Evolutionary conservation across 2,329 filamentous ascomycete species (phyloP).

Genomic region (Fusarium liriodendri): DNA sequence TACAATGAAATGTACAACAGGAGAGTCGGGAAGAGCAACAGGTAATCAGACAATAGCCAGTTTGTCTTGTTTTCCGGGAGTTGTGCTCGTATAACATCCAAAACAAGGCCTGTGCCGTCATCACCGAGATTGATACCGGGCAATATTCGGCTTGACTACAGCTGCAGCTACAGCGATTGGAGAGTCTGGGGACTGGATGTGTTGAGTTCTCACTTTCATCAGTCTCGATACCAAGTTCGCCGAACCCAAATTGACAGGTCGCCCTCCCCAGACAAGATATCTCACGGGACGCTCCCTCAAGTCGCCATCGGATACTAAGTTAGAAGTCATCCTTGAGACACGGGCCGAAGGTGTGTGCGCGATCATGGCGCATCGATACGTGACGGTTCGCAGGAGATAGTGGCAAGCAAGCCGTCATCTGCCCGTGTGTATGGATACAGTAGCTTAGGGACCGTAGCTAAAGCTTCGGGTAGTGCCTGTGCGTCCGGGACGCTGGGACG

Average conservation of each 20-base stretch:
- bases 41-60: slow-evolving; percentile 10
- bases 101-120: not conserved
- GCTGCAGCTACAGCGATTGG: not conserved
- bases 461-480: slow-evolving; percentile 17
- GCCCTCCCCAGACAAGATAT: not conserved
- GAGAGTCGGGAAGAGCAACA: not conserved
- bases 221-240: not conserved
- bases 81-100: slow-evolving; percentile 7
- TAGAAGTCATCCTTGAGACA: slow-evolving; percentile 11
- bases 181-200: not conserved
- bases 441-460: not conserved
- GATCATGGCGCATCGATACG: slow-evolving; percentile 7
- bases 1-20: slow-evolving; percentile 15
- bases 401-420: slow-evolving; percentile 3
- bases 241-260: not conserved
- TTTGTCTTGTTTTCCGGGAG: slow-evolving; percentile 3
- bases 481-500: slow-evolving; percentile 18
- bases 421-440: not conserved
- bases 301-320: slow-evolving; percentile 1
- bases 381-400: slow-evolving; percentile 5
- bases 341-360: slow-evolving; percentile 19
- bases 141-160: not conserved
- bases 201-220: not conserved
- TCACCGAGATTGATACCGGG: not conserved
- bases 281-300: not conserved